phyloP scores from a whole-genome alignment of 2,329 filamentous ascomycete genomes.

The Cladophialophora carrionii region DNA sequence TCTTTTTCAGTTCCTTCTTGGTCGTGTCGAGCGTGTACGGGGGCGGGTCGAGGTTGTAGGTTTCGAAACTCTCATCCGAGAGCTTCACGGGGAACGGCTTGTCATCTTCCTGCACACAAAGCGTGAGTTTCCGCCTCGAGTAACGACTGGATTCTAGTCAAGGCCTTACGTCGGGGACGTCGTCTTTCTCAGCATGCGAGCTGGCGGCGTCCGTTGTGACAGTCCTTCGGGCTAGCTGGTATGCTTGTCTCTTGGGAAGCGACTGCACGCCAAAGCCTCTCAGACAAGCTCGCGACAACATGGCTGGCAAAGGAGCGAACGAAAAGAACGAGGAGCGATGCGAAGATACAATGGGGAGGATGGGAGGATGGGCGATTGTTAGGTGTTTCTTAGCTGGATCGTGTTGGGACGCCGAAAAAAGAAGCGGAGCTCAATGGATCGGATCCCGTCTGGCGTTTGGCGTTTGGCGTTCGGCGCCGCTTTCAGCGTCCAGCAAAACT shows the following conservation, averaged over 20 bases:
- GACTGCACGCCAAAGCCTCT: conserved; percentile 39
- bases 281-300: conserved; percentile 38
- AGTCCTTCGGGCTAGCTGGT: conserved; percentile 63
- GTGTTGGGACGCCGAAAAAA: conserved; percentile 32
- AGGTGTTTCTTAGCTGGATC: conserved; percentile 15
- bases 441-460: not conserved
- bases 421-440: conserved; percentile 13
- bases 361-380: conserved; percentile 17
- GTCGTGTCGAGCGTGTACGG: conserved; percentile 89
- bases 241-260: conserved; percentile 49
- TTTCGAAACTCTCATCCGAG: conserved; percentile 99
- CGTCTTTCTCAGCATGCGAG: conserved; percentile 79
- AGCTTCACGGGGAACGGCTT: conserved; percentile 89
- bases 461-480: not conserved
- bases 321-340: conserved; percentile 21
- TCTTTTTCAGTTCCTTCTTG: conserved; percentile 97
- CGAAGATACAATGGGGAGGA: conserved; percentile 11
- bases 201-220: conserved; percentile 97
- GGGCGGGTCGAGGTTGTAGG: conserved; percentile 96
- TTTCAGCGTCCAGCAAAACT: not conserved
- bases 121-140: conserved; percentile 11
- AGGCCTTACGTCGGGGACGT: conserved; percentile 65
- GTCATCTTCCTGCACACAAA: conserved; percentile 73
- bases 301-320: conserved; percentile 18
- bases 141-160: no score